phyloP scores from a whole-genome alignment of 2,329 filamentous ascomycete species.

The Beauveria pseudobassiana region DNA sequence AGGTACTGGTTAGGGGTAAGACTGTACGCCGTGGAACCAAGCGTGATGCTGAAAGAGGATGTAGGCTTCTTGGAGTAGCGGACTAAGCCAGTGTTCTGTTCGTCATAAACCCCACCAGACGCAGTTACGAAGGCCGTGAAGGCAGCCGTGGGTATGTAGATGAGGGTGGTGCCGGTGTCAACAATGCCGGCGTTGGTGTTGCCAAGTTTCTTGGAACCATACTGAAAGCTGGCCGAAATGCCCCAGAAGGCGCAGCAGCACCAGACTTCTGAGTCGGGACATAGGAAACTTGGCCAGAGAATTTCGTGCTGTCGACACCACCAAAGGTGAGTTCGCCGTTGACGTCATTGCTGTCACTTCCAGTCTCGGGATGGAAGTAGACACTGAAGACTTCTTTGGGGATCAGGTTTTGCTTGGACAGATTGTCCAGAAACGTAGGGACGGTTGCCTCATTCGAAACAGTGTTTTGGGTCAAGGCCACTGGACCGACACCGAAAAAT shows the following conservation, averaged over 20 bases:
- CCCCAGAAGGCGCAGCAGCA: too few species aligned
- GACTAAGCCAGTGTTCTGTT: too few species aligned
- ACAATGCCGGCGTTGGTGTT: not conserved
- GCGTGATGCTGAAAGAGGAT: not conserved
- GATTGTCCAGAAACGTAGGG: not conserved
- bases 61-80: not conserved
- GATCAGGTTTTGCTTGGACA: fast-evolving
- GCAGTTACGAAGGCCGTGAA: not conserved
- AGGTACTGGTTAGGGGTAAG: not conserved
- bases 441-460: not conserved
- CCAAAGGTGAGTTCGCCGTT: not conserved
- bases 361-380: not conserved
- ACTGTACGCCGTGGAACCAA: not conserved
- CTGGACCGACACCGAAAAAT: not conserved
- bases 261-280: not conserved
- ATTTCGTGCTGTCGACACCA: not conserved
- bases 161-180: not conserved
- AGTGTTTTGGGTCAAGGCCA: not conserved
- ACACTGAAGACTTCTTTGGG: not conserved
- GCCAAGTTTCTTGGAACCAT: not conserved
- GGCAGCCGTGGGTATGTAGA: fast-evolving
- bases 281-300: not conserved
- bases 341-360: not conserved
- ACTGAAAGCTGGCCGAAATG: not conserved
- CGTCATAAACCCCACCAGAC: too few species aligned